Percentiles rank a stretch among this genome's conserved stretches.
phyloP scores from a whole-genome alignment of 495 filamentous ascomycete genomes.

The Thozetella sp. region DNA sequence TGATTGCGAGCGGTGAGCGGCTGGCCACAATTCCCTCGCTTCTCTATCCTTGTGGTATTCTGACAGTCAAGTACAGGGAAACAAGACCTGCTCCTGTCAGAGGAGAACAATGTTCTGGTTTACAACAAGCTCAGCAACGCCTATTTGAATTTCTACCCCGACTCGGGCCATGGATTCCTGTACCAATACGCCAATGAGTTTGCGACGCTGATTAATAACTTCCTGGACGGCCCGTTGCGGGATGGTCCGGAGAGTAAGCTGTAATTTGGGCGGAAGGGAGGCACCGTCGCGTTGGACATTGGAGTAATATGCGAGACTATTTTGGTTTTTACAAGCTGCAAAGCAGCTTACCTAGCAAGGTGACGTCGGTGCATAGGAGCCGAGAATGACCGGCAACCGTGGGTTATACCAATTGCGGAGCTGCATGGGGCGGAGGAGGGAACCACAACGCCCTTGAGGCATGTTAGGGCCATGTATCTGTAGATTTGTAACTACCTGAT shows the following conservation, averaged over 20 bases:
- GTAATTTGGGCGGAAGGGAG: too few species aligned
- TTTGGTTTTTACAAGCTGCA: too few species aligned
- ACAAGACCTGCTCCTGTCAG: conserved; percentile 26
- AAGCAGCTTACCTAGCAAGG: too few species aligned
- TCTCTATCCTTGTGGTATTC: not conserved
- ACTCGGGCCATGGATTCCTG: conserved; percentile 26
- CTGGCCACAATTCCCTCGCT: not conserved
- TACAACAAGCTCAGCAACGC: conserved; percentile 15
- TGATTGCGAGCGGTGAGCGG: conserved; percentile 31
- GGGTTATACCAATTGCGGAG: too few species aligned
- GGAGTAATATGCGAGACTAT: too few species aligned
- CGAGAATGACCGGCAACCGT: too few species aligned
- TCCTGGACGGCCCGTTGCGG: conserved; percentile 9
- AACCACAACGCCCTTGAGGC: too few species aligned
- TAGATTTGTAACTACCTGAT: too few species aligned
- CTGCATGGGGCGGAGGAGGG: too few species aligned
- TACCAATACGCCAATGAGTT: conserved; percentile 23
- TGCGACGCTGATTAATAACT: conserved; percentile 14
- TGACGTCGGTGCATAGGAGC: too few species aligned
- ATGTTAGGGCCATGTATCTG: too few species aligned
- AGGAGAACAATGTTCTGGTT: conserved; percentile 17
- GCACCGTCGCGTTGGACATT: too few species aligned
- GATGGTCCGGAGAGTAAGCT: not conserved
- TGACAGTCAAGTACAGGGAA: not conserved
- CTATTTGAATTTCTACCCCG: conserved; percentile 21